Evolutionary conservation across 225 moss, liverwort and hornwort species (phyloP).

Genomic region (Pseudisothecium myosuroides): DNA sequence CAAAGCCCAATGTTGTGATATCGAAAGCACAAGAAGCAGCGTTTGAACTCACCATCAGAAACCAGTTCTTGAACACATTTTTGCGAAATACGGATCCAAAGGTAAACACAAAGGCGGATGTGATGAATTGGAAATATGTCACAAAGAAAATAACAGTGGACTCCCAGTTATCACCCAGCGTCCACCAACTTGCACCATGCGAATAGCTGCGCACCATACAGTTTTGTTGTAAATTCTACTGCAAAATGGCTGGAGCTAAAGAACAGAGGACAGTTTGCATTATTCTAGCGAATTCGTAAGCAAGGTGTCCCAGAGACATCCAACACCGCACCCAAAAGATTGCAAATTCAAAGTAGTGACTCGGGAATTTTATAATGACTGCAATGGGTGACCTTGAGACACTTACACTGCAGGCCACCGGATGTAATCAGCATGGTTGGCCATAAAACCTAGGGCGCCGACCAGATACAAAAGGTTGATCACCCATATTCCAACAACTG

Average conservation of each 20-base stretch:
- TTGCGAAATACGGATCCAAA: conserved; percentile 67
- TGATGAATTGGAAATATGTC: conserved; percentile 74
- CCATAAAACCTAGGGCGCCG: conserved; percentile 50
- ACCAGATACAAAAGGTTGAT: conserved; percentile 54
- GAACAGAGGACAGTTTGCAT: background rate
- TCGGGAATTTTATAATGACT: background rate
- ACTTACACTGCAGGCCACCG: conserved; percentile 67
- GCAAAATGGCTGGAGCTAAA: background rate
- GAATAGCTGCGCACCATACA: conserved; percentile 37
- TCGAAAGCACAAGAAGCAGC: background rate
- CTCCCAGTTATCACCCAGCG: conserved; percentile 81
- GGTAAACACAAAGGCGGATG: conserved; percentile 60
- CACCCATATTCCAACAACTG: conserved; percentile 63
- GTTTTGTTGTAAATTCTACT: background rate
- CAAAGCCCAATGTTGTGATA: background rate
- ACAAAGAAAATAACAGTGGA: conserved; percentile 73
- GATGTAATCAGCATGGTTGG: conserved; percentile 37
- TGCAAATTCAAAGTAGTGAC: background rate
- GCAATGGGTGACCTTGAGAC: background rate
- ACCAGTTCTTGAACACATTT: conserved; percentile 46
- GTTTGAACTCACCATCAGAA: conserved; percentile 32
- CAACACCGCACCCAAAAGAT: background rate
- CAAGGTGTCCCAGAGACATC: background rate
- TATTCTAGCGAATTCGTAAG: background rate
- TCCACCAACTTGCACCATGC: conserved; percentile 86